Evolutionary conservation across 495 filamentous ascomycete genomes (phyloP), one percentile per base, ranked within the genome.

Genomic region (Pyrenula massariospora): DNA sequence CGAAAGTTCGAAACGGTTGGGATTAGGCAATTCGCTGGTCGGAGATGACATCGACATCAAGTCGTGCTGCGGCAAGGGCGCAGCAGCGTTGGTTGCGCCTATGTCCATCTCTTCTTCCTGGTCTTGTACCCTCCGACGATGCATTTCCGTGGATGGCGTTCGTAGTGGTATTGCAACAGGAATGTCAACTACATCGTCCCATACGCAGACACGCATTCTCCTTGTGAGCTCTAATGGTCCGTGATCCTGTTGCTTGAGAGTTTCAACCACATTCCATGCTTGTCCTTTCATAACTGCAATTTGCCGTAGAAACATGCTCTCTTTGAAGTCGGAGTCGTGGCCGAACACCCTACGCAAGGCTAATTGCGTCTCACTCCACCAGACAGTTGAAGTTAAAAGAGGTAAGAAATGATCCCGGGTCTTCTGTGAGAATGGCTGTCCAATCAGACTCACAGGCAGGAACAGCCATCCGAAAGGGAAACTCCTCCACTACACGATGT

Each of bases 381-480:
- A 98, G 54, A 85, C 77, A 2, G 89, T 93, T 8, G 91, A 96
- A 0, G 93, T 97, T 10, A 98, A 75, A 11, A 98, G 71, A 0
- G 93, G 91, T 42, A 98, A 80, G 69, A 98, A 98, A 68, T 96
- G 93, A 56, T 91, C 86, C 54, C 91, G 77, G 11, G 93, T 96
- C 56, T 85, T 89, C 66, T 92, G 85, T 3, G 91, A 93, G 65
- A 98, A 98, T 3, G 93, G 94, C 60, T 95, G 85, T 12, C 93
- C 93, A 62, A 98, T 98, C 48, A 98, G 79, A 22, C 91, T 93
- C 10, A 97, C 94, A 0, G 93, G 93, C 2, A 98, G 80, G 70
- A 98, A 98, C 12, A 98, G 84, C 93, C 93, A 98, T 50, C 93
- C 93, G 64, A 97, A 98, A 8, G 93, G 93, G 65, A 95, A 98